Evolutionary conservation across 2,329 filamentous ascomycete genomes (phyloP), one percentile per base, ranked within the genome.

Genomic region (Beauveria pseudobassiana): DNA sequence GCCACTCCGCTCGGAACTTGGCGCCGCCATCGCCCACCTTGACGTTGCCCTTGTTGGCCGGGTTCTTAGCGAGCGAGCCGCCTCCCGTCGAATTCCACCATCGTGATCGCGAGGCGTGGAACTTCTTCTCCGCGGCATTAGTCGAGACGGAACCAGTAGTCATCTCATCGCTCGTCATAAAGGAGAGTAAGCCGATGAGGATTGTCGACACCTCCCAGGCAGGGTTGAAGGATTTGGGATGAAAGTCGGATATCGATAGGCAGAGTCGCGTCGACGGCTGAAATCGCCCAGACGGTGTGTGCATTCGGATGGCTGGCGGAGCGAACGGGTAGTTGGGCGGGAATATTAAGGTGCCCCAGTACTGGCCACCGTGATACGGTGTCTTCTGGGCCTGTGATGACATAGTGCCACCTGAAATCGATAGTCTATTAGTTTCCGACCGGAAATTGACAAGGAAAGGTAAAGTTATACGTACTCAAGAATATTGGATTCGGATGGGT

Each of bases 151-250:
- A 93, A 2, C 95, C 95, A 0, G 95, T 98, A 0, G 95, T 99
- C 89, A 98, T 97, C 78, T 99, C 95, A 72, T 99, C 93, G 66
- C 90, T 91, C 2, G 93, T 98, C 95, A 99, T 99, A 76, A 99
- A 99, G 45, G 90, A 96, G 65, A 98, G 80, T 30, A 99, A 83
- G 10, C 95, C 95, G 61, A 96, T 96, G 18, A 99, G 80, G 66
- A 99, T 99, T 0, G 95, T 99, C 60, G 89, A 93, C 8, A 99
- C 95, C 71, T 96, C 93, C 95, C 95, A 99, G 1, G 95, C 93
- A 2, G 95, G 95, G 73, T 99, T 99, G 80, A 98, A 99, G 30
- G 89, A 93, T 75, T 96, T 96, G 4, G 95, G 95, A 73, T 99
- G 95, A 77, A 98, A 99, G 73, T 99, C 95, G 69, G 88, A 93